These are phyloP conservation scores for Verticillium zaregamsianum DNA, from an alignment of 2,329 filamentous ascomycete genomes.

Conservation along the genomic window DNA sequence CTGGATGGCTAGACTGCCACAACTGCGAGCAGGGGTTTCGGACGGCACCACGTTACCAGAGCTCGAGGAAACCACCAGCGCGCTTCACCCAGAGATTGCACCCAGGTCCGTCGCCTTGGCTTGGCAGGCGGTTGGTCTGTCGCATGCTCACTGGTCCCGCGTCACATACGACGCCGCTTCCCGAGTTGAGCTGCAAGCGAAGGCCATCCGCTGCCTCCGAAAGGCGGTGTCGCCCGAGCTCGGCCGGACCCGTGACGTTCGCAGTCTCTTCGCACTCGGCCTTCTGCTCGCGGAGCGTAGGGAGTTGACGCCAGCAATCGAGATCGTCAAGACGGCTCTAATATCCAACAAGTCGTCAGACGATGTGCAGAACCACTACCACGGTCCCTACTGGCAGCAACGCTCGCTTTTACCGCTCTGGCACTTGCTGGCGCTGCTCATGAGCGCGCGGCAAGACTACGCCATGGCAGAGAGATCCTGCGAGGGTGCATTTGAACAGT, in stretches of 20 bases:
- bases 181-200: conserved; percentile 69
- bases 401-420: conserved; percentile 72
- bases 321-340: conserved; percentile 74
- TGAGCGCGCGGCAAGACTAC: conserved; percentile 85
- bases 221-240: conserved; percentile 67
- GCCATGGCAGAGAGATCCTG: conserved; percentile 76
- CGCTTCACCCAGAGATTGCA: conserved; percentile 43
- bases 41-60: conserved; percentile 24
- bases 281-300: conserved; percentile 85
- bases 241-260: conserved; percentile 63
- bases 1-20: conserved; percentile 62
- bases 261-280: conserved; percentile 75
- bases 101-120: conserved; percentile 62
- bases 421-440: conserved; percentile 82
- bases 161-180: conserved; percentile 71
- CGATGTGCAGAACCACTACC: conserved; percentile 30
- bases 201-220: conserved; percentile 72
- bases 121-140: conserved; percentile 82
- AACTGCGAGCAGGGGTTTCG: conserved; percentile 22
- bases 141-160: conserved; percentile 82
- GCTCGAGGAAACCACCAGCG: conserved; percentile 24
- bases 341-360: conserved; percentile 50
- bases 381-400: conserved; percentile 57
- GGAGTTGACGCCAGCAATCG: conserved; percentile 75
- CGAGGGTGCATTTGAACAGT: conserved; percentile 88